Evolutionary conservation across 495 filamentous ascomycete species (phyloP), one percentile per base, ranked within the genome.

Genomic region (Cetradonia linearis): DNA sequence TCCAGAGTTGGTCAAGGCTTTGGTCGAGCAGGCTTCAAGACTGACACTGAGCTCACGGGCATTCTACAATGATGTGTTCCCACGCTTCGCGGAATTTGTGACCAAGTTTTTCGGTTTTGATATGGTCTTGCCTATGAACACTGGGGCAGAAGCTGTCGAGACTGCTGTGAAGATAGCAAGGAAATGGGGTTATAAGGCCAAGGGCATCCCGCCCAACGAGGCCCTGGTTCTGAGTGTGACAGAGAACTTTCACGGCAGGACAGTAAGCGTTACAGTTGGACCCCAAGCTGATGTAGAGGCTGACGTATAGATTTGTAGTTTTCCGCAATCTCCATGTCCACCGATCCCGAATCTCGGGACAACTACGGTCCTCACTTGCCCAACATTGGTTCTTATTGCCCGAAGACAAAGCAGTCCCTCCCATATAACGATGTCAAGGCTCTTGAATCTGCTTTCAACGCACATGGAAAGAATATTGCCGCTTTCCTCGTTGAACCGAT

Each of bases 81-180:
- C 93, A 44, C 82, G 86, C 54, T 99, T 96, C 77, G 91, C 93
- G 46, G 83, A 96, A 73, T 94, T 91, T 72, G 87, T 96, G 56
- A 92, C 88, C 63, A 70, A 81, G 61, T 84, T 81, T 69, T 96
- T 96, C 69, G 92, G 89, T 49, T 99, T 91, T 72, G 94, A 97
- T 71, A 99, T 97, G 93, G 91, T 96, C 28, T 74, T 99, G 73
- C 93, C 93, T 52, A 97, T 99, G 93, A 97, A 97, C 76, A 99
- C 93, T 10, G 93, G 93, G 52, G 93, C 91, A 33, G 93, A 99
- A 76, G 93, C 93, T n/a, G 93, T 97, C 49, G 93, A 99, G 81
- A 97, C 94, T 1, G 91, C 83, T 28, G 85, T 99, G 70, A 99
- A 99, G 79, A 85, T 99, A 73, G 92, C 94, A 62, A 81, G 93